Evolutionary conservation across 805 yeast genomes (phyloP).

Genomic region (Pichia occidentalis): DNA sequence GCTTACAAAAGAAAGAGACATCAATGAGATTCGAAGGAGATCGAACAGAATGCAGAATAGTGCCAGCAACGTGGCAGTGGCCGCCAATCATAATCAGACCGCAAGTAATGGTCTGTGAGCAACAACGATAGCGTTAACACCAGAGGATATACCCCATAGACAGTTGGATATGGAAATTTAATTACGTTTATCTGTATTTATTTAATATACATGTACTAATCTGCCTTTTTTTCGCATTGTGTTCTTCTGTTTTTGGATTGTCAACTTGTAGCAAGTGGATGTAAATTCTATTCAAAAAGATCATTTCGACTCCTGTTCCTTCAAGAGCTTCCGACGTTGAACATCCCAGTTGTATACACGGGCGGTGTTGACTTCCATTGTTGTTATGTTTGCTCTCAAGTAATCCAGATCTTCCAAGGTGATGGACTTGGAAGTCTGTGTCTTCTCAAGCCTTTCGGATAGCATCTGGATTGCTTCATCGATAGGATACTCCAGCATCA

Average conservation of each 20-base stretch:
- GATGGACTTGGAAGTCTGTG: conserved; percentile 48
- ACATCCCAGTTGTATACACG: conserved; percentile 87
- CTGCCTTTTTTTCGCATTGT: too few relatives aligned
- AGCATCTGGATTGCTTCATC: conserved; percentile 79
- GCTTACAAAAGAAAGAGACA: conserved; percentile 11
- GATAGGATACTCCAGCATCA: conserved; percentile 90
- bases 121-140: conserved; percentile 44
- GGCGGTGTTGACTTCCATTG: conserved; percentile 97
- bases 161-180: too few relatives aligned
- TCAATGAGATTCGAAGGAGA: conserved; percentile 7
- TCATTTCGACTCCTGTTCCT: too few relatives aligned
- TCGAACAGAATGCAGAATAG: conserved; percentile 3
- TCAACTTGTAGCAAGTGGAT: too few relatives aligned
- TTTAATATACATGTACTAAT: too few relatives aligned
- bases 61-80: too few relatives aligned
- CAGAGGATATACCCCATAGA: too few relatives aligned
- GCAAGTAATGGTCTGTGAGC: conserved; percentile 50
- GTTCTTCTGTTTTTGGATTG: too few relatives aligned
- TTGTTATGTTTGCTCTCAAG: conserved; percentile 82
- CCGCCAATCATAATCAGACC: too few relatives aligned
- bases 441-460: conserved; percentile 51
- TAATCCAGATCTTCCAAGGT: conserved; percentile 84
- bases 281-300: too few relatives aligned
- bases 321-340: conserved; percentile 53
- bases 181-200: too few relatives aligned